Base-by-base conservation (phyloP, 2,329 filamentous ascomycete genomes). In the Xylaria sp. region DNA sequence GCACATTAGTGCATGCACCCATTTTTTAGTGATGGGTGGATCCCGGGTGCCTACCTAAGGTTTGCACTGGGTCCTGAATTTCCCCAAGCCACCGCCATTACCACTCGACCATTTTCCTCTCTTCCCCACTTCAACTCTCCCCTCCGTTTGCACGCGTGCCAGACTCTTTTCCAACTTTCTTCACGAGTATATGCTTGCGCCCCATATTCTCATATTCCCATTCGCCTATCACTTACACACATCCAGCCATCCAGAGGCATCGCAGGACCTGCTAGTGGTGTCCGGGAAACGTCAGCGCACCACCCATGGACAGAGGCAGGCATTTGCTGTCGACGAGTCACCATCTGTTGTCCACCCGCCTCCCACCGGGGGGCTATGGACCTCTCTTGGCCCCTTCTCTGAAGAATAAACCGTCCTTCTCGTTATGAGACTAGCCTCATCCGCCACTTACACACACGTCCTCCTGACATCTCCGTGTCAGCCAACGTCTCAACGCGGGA, bases 101-200 rank as follows among this genome's bases (percentile, higher is more conserved):
- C 62, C 65, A 60, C 63, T 67, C 43, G 59, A 37, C 65, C 60
- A 67, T 65, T 59, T 62, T 46, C 43, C 58, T 15, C 21, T 54
- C 48, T 29, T 41, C 47, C 49, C 37, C 60, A 51, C 60, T 21
- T 40, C 54, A 55, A 17, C 37, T 46, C 52, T 29, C 49, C 47
- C 62, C 54, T 57, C 57, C 49, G 19, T 54, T 29, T 43, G 29
- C 41, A 17, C 33, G 17, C 51, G 21, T 41, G 37, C 35, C 15
- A 33, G 29, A 13, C 48, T 38, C 51, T 44, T 59, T 48, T 31
- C 17, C 46, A 54, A 52, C 54, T 46, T 51, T 60, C 56, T 47
- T 58, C 59, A 52, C 46, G 29, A 55, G 53, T 60, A 67, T 63
- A 65, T 62, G 40, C 37, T 58, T 44, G n/a, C 48, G 25, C 38